Conservation (phyloP, 306 rosid species). For the Datisca glomerata region DNA sequence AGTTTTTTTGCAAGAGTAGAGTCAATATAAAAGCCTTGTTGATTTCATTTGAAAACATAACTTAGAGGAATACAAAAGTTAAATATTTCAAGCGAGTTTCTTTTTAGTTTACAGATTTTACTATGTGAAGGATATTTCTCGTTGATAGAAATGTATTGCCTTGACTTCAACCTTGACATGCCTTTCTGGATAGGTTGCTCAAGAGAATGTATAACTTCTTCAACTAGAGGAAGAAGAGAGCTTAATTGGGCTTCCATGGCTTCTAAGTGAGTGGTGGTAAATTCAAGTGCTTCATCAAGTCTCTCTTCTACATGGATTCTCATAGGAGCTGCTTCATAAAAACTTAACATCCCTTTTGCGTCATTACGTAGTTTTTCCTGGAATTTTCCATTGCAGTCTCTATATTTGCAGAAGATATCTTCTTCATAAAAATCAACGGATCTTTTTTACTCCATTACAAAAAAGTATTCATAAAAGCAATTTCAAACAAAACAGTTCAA, state of each 20-base stretch:
- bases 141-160: conserved; percentile 4
- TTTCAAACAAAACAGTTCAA: too few relatives aligned
- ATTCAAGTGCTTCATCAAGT: conserved; percentile 11
- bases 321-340: conserved; percentile 17
- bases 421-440: too few relatives aligned
- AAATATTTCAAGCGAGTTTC: too few relatives aligned
- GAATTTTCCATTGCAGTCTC: conserved; percentile 9
- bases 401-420: conserved; percentile 14
- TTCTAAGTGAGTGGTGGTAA: conserved; percentile 4
- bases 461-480: too few relatives aligned
- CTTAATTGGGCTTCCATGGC: background rate
- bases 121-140: conserved; percentile 4
- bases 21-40: too few relatives aligned
- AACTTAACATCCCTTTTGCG: conserved; percentile 6
- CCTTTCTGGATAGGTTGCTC: conserved; percentile 8
- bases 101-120: too few relatives aligned
- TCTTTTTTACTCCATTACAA: too few relatives aligned
- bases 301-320: conserved; percentile 4
- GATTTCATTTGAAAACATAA: too few relatives aligned
- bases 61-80: too few relatives aligned
- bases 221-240: background rate
- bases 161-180: conserved; percentile 5
- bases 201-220: conserved; percentile 4
- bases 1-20: too few relatives aligned
- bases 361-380: background rate